Conservation (phyloP, 176 grass and related monocot genomes). For the Triticum timopheevii region DNA sequence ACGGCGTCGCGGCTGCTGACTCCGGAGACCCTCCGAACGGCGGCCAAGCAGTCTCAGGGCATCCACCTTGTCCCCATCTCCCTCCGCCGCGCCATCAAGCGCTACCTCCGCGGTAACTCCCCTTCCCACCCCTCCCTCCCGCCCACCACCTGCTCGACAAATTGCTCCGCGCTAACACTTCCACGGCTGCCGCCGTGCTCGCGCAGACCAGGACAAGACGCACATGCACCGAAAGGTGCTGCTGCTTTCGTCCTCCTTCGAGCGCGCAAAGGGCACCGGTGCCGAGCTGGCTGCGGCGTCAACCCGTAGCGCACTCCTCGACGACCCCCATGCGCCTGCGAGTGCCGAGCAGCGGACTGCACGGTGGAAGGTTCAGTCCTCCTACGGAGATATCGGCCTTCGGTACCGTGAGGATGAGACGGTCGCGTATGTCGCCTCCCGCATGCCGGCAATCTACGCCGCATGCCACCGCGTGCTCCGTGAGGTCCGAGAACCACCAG, state of each 20-base stretch:
- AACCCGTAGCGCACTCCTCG: slow-evolving; percentile 50
- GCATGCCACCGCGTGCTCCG: slow-evolving; percentile 85
- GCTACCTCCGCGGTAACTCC: slow-evolving; percentile 62
- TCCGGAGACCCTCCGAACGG: slow-evolving; percentile 68
- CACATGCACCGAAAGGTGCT: slow-evolving; percentile 86
- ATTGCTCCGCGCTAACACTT: neutral
- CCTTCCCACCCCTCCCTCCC: neutral
- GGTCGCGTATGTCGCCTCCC: slow-evolving; percentile 78
- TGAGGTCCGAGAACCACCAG: slow-evolving; percentile 44
- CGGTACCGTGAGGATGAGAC: slow-evolving; percentile 82
- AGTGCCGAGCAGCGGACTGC: slow-evolving; percentile 46
- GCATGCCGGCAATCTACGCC: slow-evolving; percentile 84
- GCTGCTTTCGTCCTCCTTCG: slow-evolving; percentile 67
- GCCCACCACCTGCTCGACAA: slow-evolving; percentile 37
- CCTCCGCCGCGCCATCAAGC: slow-evolving; percentile 86
- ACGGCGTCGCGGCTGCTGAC: slow-evolving; percentile 57
- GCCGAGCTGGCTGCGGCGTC: slow-evolving; percentile 64
- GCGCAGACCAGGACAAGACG: slow-evolving; percentile 50
- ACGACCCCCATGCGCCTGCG: slow-evolving; percentile 50
- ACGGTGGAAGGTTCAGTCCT: slow-evolving; percentile 75
- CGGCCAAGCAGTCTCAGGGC: slow-evolving; percentile 84
- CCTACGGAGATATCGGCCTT: slow-evolving; percentile 80
- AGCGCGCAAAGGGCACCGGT: slow-evolving; percentile 60
- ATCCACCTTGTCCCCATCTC: slow-evolving; percentile 71
- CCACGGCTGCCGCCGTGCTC: neutral